Evolutionary conservation across 345 rosid genomes (phyloP).

Genomic region (Microthlaspi erraticum): DNA sequence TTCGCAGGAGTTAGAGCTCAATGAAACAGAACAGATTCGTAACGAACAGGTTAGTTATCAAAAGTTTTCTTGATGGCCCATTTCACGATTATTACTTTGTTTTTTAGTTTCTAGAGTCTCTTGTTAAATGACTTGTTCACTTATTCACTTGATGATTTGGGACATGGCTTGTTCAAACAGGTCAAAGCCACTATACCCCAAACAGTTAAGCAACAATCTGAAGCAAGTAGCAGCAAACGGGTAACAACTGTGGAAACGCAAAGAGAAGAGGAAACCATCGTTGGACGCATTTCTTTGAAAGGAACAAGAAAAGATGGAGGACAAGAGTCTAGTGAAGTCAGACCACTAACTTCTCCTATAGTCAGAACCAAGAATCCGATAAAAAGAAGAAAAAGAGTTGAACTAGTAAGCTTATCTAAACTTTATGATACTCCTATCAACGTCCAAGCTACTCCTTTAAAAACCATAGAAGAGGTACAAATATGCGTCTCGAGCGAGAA

Average conservation of each 20-base stretch:
- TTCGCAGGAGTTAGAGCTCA: background rate
- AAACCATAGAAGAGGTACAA: no score
- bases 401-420: background rate
- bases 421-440: background rate
- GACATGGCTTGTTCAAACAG: background rate
- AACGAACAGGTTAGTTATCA: background rate
- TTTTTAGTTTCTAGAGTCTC: background rate
- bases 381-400: background rate
- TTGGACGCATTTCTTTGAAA: background rate
- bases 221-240: background rate
- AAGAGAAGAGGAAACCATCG: background rate
- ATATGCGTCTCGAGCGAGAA: background rate
- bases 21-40: background rate
- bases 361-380: background rate
- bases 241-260: background rate
- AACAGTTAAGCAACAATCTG: background rate
- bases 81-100: background rate
- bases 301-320: background rate
- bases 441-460: no score
- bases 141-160: background rate
- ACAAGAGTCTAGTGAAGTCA: background rate
- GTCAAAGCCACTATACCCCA: background rate
- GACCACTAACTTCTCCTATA: no score
- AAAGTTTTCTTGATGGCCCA: background rate
- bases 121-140: background rate